Evolutionary conservation across 257 asterid genomes (phyloP), one percentile per base, ranked within the genome.

Genomic region (Gentiana dahurica): DNA sequence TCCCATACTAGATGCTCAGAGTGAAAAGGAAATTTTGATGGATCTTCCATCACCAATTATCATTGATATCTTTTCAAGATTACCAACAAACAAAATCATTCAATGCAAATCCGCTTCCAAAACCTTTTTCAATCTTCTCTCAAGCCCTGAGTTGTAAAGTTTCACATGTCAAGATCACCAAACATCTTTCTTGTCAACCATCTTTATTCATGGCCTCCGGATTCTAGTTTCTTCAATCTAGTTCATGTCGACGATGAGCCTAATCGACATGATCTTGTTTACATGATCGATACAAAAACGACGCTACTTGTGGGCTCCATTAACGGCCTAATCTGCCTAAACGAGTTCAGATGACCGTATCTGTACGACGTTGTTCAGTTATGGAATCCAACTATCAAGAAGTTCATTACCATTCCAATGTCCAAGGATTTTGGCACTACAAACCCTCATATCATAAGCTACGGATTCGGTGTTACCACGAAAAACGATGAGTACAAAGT

Each of bases 351-450:
- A 38, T 8, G 45, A 2, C 45, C 5, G 45, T 5, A 2, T 39
- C 45, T 4, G 1, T 41, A 68, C 37, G 79, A 78, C 5, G 47
- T 58, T 1, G 41, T 76, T 12, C 67, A 67, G 54, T 39, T 76
- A 24, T 74, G 82, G 58, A 81, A 81, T 51, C 85, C 79, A 1
- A 67, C 67, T 33, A 78, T 79, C 0, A 79, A 74, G 7, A 79
- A 81, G 50, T 78, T 53, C 35, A 32, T 73, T 3, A 13, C 55
- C 13, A 71, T 78, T 5, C 78, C 75, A 0, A 43, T 36, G 44
- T 63, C 75, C 3, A 34, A 69, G 0, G 49, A 57, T 6, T 24
- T 24, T 24, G 11, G 36, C 5, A 60, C 68, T 12, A 51, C 62
- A 4, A 68, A 67, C 44, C 83, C 83, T 0, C 35, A 53, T 13